Percentiles rank a stretch among this genome's conserved stretches.
Conservation (phyloP, 2,329 filamentous ascomycete genomes). For the Bipolaris zeicola region DNA sequence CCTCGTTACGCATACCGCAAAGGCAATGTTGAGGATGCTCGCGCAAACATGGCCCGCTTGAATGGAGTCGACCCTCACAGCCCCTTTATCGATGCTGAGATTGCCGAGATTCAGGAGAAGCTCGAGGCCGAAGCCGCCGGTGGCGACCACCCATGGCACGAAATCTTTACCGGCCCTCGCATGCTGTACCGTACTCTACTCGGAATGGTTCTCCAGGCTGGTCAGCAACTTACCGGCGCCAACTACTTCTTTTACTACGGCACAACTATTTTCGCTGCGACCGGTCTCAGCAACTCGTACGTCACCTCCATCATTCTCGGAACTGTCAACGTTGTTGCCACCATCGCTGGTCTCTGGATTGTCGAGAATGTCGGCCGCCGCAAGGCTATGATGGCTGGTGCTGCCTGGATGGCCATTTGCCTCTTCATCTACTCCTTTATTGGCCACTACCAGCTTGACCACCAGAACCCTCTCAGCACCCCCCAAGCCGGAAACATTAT, state of each 20-base stretch:
- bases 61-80: conserved; percentile 63
- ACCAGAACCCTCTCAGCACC: conserved; percentile 40
- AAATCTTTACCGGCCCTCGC: conserved; percentile 68
- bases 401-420: conserved; percentile 59
- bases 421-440: conserved; percentile 62
- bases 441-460: conserved; percentile 51
- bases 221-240: conserved; percentile 71
- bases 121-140: conserved; percentile 57
- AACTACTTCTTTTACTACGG: conserved; percentile 57
- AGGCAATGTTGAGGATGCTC: conserved; percentile 57
- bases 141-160: conserved; percentile 53
- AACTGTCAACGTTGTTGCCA: conserved; percentile 57
- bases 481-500: conserved; percentile 62
- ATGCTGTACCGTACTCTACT: conserved; percentile 70
- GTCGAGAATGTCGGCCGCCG: conserved; percentile 56
- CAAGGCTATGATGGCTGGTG: conserved; percentile 54
- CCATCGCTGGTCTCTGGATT: conserved; percentile 53
- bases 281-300: conserved; percentile 52
- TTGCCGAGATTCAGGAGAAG: conserved; percentile 62
- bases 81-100: conserved; percentile 58
- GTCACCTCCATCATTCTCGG: conserved; percentile 57
- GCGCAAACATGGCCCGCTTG: conserved; percentile 58
- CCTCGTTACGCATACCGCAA: conserved; percentile 64
- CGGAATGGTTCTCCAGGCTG: conserved; percentile 67
- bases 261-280: conserved; percentile 53